These are phyloP conservation scores for Aspergillus awamori DNA, from an alignment of 2,329 filamentous ascomycete genomes.

Conservation along the genomic window DNA sequence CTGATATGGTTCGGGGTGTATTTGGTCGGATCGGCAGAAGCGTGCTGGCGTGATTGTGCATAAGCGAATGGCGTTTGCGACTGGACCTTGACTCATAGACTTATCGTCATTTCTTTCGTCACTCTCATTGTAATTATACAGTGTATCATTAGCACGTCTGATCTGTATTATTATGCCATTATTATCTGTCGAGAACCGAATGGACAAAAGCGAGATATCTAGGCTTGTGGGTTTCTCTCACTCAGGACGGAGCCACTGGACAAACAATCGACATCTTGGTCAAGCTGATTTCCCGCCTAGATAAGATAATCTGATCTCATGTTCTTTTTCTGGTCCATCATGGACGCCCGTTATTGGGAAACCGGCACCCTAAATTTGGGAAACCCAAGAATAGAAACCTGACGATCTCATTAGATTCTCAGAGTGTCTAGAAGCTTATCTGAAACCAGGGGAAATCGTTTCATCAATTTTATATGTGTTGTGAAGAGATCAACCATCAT, in stretches of 20 bases:
- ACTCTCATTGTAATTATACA: not conserved
- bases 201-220: not conserved
- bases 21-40: conserved; percentile 58
- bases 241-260: not conserved
- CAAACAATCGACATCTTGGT: not conserved
- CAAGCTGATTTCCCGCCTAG: not conserved
- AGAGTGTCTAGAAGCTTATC: too few relatives aligned
- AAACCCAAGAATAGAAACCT: not conserved
- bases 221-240: not conserved
- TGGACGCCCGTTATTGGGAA: not conserved
- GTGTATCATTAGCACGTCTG: not conserved
- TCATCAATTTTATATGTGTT: too few relatives aligned
- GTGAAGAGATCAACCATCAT: too few relatives aligned
- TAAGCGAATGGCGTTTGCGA: not conserved
- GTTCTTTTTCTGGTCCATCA: not conserved
- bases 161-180: not conserved
- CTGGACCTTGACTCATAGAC: not conserved
- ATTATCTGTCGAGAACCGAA: not conserved
- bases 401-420: not conserved
- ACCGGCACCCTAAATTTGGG: not conserved
- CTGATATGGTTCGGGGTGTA: conserved; percentile 66
- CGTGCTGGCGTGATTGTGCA: conserved; percentile 28
- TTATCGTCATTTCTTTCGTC: conserved; percentile 5
- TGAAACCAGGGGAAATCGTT: too few relatives aligned
- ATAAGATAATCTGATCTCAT: not conserved